phyloP scores from a whole-genome alignment of 1,284 basidiomycete genomes.

The Cryptococcus sp. region DNA sequence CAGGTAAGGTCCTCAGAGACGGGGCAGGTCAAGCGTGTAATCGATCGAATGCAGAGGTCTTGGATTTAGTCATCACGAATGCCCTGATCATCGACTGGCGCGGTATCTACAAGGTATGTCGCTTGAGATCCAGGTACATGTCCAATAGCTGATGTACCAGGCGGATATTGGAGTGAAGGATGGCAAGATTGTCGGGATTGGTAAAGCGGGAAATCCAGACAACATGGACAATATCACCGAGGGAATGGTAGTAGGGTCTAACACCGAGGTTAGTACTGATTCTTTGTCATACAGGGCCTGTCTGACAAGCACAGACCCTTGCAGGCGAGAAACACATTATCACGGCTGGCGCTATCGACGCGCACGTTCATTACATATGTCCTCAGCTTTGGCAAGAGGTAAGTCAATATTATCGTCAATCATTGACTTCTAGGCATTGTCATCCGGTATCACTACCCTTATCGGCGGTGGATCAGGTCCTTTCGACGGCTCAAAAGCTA shows the following conservation, averaged over 20 bases:
- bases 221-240: slow-evolving; percentile 78
- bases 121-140: not conserved
- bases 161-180: slow-evolving; percentile 94
- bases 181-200: slow-evolving; percentile 80
- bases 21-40: slow-evolving; percentile 92
- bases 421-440: slow-evolving; percentile 43
- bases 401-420: slow-evolving; percentile 19
- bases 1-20: slow-evolving; percentile 88
- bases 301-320: slow-evolving; percentile 56
- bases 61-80: slow-evolving; percentile 93
- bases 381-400: slow-evolving; percentile 77
- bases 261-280: slow-evolving; percentile 59
- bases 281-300: not conserved
- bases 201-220: slow-evolving; percentile 96
- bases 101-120: slow-evolving; percentile 80
- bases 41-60: slow-evolving; percentile 60
- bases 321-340: slow-evolving; percentile 91
- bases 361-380: slow-evolving; percentile 89
- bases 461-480: slow-evolving; percentile 94
- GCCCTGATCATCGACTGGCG: slow-evolving; percentile 91
- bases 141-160: slow-evolving; percentile 45
- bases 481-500: slow-evolving; percentile 82
- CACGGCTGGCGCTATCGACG: slow-evolving; percentile 90
- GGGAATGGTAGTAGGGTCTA: slow-evolving; percentile 73
- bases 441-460: slow-evolving; percentile 71